phyloP scores from a whole-genome alignment of 257 asterid genomes.

The Linaria vulgaris region DNA sequence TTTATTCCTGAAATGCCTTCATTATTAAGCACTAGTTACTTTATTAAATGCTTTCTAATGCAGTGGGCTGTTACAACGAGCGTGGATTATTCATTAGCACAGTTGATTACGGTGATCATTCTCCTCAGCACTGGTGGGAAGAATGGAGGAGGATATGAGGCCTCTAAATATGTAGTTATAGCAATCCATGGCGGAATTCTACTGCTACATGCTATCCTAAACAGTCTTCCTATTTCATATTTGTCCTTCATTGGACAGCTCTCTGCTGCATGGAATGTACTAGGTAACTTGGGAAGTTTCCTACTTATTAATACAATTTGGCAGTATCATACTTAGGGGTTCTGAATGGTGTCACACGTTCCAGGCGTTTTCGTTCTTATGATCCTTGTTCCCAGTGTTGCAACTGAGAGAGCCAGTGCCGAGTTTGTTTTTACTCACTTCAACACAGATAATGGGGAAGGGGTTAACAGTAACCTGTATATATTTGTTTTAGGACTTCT shows the following conservation, averaged over 20 bases:
- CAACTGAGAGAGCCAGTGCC: constrained; percentile 75
- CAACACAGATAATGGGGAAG: constrained; percentile 72
- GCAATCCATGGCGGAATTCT: constrained; percentile 74
- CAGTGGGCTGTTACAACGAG: constrained; percentile 99
- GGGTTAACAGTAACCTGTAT: constrained; percentile 60
- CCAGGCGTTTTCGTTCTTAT: constrained; percentile 92
- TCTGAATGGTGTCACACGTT: constrained; percentile 16
- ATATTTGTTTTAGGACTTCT: constrained; percentile 88
- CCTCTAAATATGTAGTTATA: constrained; percentile 80
- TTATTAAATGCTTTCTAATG: constrained; percentile 32
- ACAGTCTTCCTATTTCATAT: constrained; percentile 85
- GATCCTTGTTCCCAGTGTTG: constrained; percentile 80
- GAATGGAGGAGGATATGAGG: constrained; percentile 82
- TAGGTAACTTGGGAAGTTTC: constrained; percentile 44
- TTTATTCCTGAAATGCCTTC: constrained; percentile 17
- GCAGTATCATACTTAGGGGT: not conserved
- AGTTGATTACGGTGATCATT: constrained; percentile 86
- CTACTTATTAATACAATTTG: no score
- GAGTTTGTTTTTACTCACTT: constrained; percentile 81
- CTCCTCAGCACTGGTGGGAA: constrained; percentile 89
- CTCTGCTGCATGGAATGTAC: constrained; percentile 91
- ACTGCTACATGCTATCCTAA: constrained; percentile 67
- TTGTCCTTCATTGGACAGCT: constrained; percentile 79
- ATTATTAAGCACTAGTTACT: constrained; percentile 25
- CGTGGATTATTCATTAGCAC: constrained; percentile 83